phyloP scores from a whole-genome alignment of 208 protist genomes.

The Angomonas desouzai region DNA sequence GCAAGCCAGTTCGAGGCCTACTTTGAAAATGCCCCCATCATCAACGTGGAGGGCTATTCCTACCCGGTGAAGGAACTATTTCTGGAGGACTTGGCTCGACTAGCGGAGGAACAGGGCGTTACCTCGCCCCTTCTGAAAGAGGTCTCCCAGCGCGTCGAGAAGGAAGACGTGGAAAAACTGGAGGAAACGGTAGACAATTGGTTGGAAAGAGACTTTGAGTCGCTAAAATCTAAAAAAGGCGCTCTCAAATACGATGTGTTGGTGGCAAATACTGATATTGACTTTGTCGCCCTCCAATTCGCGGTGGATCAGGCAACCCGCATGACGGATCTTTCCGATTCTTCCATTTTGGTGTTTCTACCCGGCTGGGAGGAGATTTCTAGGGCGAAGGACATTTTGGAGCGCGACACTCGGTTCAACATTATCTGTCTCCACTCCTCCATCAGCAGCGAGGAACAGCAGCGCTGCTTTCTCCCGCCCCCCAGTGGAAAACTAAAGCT shows the following conservation, averaged over 20 bases:
- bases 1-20: constrained; percentile 80
- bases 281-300: constrained; percentile 78
- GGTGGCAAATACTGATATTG: constrained; percentile 67
- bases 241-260: constrained; percentile 53
- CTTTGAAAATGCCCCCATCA: constrained; percentile 75
- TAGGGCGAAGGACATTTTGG: constrained; percentile 61
- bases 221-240: neutral
- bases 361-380: constrained; percentile 93
- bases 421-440: constrained; percentile 89
- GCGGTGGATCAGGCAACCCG: constrained; percentile 79
- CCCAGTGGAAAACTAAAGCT: constrained; percentile 90
- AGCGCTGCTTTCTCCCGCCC: constrained; percentile 95
- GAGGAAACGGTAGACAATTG: constrained; percentile 9
- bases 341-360: constrained; percentile 89
- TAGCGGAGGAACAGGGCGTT: constrained; percentile 63
- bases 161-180: constrained; percentile 5
- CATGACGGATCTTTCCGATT: constrained; percentile 61
- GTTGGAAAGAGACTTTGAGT: constrained; percentile 4
- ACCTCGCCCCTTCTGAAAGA: constrained; percentile 75
- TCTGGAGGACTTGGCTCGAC: constrained; percentile 72
- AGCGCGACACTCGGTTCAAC: constrained; percentile 59
- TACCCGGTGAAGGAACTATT: constrained; percentile 84
- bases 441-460: constrained; percentile 95
- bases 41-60: constrained; percentile 81
- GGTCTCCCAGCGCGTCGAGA: constrained; percentile 15